A percentile compares a stretch with the other conserved stretches of the same genome.
Evolutionary conservation across 176 grass and related monocot species (phyloP).

Genomic region (Cenchrus purpureus): DNA sequence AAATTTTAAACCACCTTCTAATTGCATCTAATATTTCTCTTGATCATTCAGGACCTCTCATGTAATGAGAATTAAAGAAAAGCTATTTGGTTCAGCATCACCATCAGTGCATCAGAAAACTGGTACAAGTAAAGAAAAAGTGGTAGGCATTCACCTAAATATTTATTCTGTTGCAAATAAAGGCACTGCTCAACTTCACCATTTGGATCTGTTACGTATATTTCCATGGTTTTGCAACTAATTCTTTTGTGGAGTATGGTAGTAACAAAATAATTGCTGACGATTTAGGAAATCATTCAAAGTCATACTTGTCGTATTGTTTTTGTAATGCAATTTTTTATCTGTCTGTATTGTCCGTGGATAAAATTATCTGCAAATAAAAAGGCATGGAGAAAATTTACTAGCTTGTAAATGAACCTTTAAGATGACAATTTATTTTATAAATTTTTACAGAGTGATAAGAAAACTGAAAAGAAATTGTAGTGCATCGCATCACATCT

Average conservation of each 20-base stretch:
- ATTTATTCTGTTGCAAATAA: not conserved
- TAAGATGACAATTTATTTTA: not conserved
- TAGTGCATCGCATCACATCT: conserved; percentile 8
- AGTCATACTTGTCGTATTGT: not conserved
- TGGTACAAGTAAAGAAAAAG: conserved; percentile 43
- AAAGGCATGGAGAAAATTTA: not conserved
- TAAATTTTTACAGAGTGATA: not conserved
- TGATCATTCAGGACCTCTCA: conserved; percentile 51
- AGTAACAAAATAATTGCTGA: not conserved
- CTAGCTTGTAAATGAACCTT: not conserved
- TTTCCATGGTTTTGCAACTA: not conserved
- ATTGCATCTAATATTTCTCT: conserved; percentile 23
- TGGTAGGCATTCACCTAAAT: conserved; percentile 26
- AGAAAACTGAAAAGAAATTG: not conserved
- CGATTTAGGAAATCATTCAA: not conserved
- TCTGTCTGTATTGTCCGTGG: not conserved
- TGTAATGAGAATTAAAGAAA: conserved; percentile 51
- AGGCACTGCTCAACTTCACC: not conserved
- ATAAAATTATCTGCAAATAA: too few species aligned
- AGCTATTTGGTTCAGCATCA: conserved; percentile 39
- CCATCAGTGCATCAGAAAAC: conserved; percentile 35
- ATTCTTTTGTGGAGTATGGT: not conserved
- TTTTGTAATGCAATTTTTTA: not conserved
- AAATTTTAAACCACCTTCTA: conserved; percentile 20
- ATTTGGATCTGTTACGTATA: not conserved